Evolutionary conservation across 2,329 filamentous ascomycete genomes (phyloP).

Genomic region (Fusarium nematophilum): DNA sequence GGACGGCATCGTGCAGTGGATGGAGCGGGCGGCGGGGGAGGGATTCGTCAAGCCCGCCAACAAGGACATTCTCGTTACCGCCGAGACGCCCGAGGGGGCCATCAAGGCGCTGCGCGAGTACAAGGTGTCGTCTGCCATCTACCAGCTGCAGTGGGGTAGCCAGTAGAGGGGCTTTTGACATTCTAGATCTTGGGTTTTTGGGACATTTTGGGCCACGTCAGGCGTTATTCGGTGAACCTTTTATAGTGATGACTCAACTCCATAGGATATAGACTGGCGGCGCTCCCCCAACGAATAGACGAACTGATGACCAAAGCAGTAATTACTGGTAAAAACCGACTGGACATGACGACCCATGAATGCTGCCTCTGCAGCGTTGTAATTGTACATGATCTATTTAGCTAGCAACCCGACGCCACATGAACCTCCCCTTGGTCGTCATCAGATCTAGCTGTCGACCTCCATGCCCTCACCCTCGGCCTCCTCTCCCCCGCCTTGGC

Average conservation of each 20-base stretch:
- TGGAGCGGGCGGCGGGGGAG: slow-evolving; percentile 77
- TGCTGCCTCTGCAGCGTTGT: slow-evolving; percentile 45
- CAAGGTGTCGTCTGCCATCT: slow-evolving; percentile 77
- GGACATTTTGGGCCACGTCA: slow-evolving; percentile 13
- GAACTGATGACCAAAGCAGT: slow-evolving; percentile 33
- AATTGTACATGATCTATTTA: slow-evolving; percentile 53
- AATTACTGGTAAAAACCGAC: slow-evolving; percentile 12
- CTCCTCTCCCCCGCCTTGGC: slow-evolving; percentile 55
- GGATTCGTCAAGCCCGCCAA: slow-evolving; percentile 82
- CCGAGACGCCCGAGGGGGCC: slow-evolving; percentile 77
- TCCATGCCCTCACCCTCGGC: slow-evolving; percentile 49
- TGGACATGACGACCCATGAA: slow-evolving; percentile 39
- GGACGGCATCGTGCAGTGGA: slow-evolving; percentile 86
- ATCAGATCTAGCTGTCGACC: slow-evolving; percentile 48
- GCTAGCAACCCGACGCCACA: slow-evolving; percentile 37
- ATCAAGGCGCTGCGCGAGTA: slow-evolving; percentile 78
- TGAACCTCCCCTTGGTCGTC: slow-evolving; percentile 29
- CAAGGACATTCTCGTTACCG: slow-evolving; percentile 82
- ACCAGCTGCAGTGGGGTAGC: slow-evolving; percentile 84
- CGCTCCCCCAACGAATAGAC: slow-evolving; percentile 35
- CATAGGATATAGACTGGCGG: slow-evolving; percentile 34
- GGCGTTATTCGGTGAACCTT: slow-evolving; percentile 34
- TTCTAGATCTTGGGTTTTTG: slow-evolving; percentile 17
- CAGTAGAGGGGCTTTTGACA: slow-evolving; percentile 56
- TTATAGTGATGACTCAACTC: slow-evolving; percentile 14